Conservation (phyloP, 2,329 filamentous ascomycete species). For the Trichoderma cornu-damae region DNA sequence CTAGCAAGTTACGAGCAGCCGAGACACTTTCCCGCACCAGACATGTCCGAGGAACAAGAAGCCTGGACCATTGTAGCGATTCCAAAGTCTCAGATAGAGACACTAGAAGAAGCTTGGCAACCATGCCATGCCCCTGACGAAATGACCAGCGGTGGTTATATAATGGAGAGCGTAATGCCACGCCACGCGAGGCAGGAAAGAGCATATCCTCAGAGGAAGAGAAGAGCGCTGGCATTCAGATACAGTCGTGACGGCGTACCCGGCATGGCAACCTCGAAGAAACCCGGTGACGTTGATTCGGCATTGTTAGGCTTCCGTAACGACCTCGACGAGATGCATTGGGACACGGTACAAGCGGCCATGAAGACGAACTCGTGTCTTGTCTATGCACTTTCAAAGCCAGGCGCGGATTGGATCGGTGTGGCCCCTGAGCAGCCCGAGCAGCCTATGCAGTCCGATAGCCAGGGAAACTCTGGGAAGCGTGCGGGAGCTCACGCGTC, state of each 20-base stretch:
- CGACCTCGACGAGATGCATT: not conserved
- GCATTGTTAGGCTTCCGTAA: not conserved
- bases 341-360: not conserved
- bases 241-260: conserved; percentile 13
- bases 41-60: conserved; percentile 15
- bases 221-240: not conserved
- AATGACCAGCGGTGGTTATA: not conserved
- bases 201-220: not conserved
- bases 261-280: not conserved
- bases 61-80: conserved; percentile 23
- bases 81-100: conserved; percentile 21
- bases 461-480: not conserved
- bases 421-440: not conserved
- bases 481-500: not conserved
- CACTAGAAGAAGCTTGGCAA: conserved; percentile 23
- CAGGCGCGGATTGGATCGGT: not conserved
- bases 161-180: not conserved
- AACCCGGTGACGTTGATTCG: not conserved
- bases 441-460: not conserved
- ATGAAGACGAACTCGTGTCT: conserved; percentile 9
- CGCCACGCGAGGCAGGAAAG: not conserved
- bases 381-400: not conserved
- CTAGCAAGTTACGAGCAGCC: conserved; percentile 5
- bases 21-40: conserved; percentile 3
- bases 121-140: not conserved